phyloP scores from a whole-genome alignment of 2,329 filamentous ascomycete genomes.

The Orbilia brochopaga region DNA sequence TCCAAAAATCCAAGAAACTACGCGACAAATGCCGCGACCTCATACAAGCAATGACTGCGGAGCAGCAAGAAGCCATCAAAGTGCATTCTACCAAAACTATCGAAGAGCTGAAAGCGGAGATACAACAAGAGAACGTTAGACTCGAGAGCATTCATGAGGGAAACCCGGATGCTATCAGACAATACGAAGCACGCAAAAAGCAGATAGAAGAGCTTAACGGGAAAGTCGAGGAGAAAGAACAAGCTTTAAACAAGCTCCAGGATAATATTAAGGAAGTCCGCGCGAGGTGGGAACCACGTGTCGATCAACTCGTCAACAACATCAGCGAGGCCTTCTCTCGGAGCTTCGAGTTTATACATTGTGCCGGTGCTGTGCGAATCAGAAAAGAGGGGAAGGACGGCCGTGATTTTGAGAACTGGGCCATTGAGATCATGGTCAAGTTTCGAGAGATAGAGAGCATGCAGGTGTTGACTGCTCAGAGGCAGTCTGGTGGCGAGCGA shows the following conservation, averaged over 20 bases:
- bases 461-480: slow-evolving; percentile 84
- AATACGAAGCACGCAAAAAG: slow-evolving; percentile 75
- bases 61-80: slow-evolving; percentile 58
- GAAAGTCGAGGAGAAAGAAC: slow-evolving; percentile 65
- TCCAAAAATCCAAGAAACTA: not conserved
- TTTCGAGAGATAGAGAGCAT: slow-evolving; percentile 89
- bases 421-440: slow-evolving; percentile 90
- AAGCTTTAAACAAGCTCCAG: slow-evolving; percentile 65
- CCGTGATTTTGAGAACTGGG: slow-evolving; percentile 79
- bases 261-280: slow-evolving; percentile 70
- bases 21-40: slow-evolving; percentile 23
- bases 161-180: slow-evolving; percentile 74
- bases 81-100: slow-evolving; percentile 63
- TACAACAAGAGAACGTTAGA: slow-evolving; percentile 74
- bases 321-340: slow-evolving; percentile 91
- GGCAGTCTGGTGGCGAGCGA: slow-evolving; percentile 94
- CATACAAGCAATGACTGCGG: slow-evolving; percentile 36
- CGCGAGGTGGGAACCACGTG: slow-evolving; percentile 77
- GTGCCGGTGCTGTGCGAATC: slow-evolving; percentile 85
- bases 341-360: slow-evolving; percentile 93
- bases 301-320: slow-evolving; percentile 76
- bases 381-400: slow-evolving; percentile 80
- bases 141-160: slow-evolving; percentile 81
- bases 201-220: slow-evolving; percentile 71
- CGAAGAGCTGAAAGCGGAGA: slow-evolving; percentile 73